phyloP scores from a whole-genome alignment of 2,329 filamentous ascomycete species.

The Xylariomycetidae sp. region DNA sequence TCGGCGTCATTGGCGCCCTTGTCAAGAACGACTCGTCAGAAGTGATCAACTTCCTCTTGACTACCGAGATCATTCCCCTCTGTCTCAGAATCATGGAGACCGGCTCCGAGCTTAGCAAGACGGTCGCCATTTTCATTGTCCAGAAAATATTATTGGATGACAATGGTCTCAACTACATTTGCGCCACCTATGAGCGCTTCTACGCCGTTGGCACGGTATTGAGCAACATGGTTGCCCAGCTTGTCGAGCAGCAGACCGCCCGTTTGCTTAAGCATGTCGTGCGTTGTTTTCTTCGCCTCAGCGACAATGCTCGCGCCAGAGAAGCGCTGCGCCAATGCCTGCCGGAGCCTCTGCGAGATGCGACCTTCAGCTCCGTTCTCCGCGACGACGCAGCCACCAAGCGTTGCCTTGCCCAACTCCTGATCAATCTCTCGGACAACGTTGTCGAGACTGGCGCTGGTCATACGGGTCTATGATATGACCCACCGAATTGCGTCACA shows the following conservation, averaged over 20 bases:
- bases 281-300: conserved; percentile 88
- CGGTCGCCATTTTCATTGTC: conserved; percentile 98
- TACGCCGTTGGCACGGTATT: conserved; percentile 96
- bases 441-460: conserved; percentile 46
- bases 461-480: conserved; percentile 21
- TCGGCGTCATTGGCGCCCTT: conserved; percentile 92
- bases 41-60: conserved; percentile 97
- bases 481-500: neutral
- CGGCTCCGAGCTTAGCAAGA: conserved; percentile 95
- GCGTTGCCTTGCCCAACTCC: conserved; percentile 89
- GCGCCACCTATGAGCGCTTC: conserved; percentile 96
- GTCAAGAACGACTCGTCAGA: conserved; percentile 99
- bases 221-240: conserved; percentile 96
- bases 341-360: conserved; percentile 95
- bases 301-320: conserved; percentile 90
- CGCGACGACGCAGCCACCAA: conserved; percentile 97
- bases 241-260: conserved; percentile 96
- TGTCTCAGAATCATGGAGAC: conserved; percentile 99
- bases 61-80: conserved; percentile 95
- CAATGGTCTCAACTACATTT: conserved; percentile 95
- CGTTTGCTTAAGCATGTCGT: conserved; percentile 96
- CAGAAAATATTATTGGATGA: conserved; percentile 98
- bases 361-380: conserved; percentile 92
- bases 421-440: conserved; percentile 93
- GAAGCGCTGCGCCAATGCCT: conserved; percentile 94